Percentiles rank a stretch among this genome's conserved stretches.
These are phyloP conservation scores for Fusarium nelsonii DNA, from an alignment of 2,329 filamentous ascomycete genomes.

Conservation along the genomic window DNA sequence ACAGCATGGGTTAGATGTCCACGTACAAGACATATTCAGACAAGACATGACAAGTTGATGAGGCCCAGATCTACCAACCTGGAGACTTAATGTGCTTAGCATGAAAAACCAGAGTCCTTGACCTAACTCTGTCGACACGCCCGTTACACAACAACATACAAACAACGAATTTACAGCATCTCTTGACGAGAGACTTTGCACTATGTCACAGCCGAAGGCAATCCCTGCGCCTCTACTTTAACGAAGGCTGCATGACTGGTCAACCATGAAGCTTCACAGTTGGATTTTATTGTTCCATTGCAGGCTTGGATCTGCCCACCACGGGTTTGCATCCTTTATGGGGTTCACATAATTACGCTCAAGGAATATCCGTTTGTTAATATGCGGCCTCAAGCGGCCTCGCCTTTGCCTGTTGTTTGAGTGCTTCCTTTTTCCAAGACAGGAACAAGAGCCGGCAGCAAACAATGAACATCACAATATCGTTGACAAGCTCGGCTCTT, in stretches of 20 bases:
- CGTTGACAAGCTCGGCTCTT: conserved; percentile 17
- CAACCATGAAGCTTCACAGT: conserved; percentile 1
- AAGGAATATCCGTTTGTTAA: conserved; percentile 33
- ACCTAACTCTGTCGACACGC: conserved; percentile 12
- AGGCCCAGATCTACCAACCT: neutral
- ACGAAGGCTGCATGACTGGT: conserved; percentile 6
- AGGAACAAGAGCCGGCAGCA: conserved; percentile 30
- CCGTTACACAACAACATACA: conserved; percentile 35
- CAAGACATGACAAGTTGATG: conserved; percentile 14
- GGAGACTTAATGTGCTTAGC: conserved; percentile 4
- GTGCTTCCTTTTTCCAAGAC: conserved; percentile 18
- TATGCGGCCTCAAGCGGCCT: conserved; percentile 6
- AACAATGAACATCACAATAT: conserved; percentile 14
- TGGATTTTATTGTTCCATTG: conserved; percentile 26
- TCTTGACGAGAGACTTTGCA: conserved; percentile 40
- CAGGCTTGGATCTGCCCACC: conserved; percentile 37
- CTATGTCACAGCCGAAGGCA: conserved; percentile 35
- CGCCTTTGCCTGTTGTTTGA: conserved; percentile 8
- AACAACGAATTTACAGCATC: conserved; percentile 23
- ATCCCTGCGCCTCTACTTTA: conserved; percentile 15
- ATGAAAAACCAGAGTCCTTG: neutral
- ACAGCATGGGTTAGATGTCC: conserved; percentile 23
- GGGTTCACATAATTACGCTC: conserved; percentile 7
- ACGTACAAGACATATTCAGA: conserved; percentile 13
- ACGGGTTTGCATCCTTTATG: conserved; percentile 30